These are phyloP conservation scores for Penicillium fuscoglaucum DNA, from an alignment of 2,329 filamentous ascomycete species.

Conservation along the genomic window DNA sequence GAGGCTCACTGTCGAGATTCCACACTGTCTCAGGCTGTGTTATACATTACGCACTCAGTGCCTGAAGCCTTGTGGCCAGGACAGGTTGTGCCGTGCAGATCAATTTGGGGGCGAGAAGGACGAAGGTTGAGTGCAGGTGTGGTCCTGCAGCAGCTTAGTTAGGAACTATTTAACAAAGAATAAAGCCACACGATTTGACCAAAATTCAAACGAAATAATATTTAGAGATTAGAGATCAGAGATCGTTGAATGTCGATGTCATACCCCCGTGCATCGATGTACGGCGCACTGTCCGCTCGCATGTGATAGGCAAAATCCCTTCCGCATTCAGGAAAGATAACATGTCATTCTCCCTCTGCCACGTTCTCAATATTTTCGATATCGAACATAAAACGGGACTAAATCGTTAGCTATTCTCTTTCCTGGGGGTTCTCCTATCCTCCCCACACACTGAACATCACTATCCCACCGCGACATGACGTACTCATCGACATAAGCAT, in stretches of 20 bases:
- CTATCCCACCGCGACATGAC: conserved; percentile 30
- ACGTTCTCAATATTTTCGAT: conserved; percentile 5
- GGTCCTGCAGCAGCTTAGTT: conserved; percentile 32
- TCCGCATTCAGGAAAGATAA: conserved; percentile 24
- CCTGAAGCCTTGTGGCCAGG: conserved; percentile 26
- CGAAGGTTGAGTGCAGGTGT: conserved; percentile 38
- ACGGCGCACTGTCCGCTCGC: conserved; percentile 14
- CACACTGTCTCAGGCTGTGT: conserved; percentile 29
- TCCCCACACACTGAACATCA: not conserved
- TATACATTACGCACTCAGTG: conserved; percentile 39
- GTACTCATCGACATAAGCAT: conserved; percentile 31
- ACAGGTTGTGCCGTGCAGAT: conserved; percentile 45
- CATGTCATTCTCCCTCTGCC: conserved; percentile 12
- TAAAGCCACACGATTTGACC: not conserved
- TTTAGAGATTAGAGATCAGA: not conserved
- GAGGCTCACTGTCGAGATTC: conserved; percentile 17
- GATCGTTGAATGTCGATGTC: not conserved
- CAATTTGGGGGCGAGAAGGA: conserved; percentile 42
- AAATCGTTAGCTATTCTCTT: not conserved
- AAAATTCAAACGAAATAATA: not conserved
- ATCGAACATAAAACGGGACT: not conserved
- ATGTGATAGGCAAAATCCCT: conserved; percentile 29
- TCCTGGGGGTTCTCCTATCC: not conserved
- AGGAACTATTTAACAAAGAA: conserved; percentile 2
- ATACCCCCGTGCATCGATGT: not conserved